Evolutionary conservation across 345 rosid species (phyloP).

Genomic region (Pugionium cornutum): DNA sequence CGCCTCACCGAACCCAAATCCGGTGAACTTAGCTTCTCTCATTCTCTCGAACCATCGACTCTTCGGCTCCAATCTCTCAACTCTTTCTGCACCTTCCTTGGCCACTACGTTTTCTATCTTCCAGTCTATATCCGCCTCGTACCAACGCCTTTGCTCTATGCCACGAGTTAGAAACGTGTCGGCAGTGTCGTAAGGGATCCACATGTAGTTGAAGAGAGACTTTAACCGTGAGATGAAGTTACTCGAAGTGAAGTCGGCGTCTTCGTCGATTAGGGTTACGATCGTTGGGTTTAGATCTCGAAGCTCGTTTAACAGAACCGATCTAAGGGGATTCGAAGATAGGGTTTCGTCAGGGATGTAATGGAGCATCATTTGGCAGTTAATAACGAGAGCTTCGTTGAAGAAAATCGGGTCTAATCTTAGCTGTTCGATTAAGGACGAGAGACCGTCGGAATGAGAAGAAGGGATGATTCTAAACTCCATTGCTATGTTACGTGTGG

Average conservation of each 20-base stretch:
- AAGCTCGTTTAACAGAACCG: constrained; percentile 58
- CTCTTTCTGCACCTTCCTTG: constrained; percentile 68
- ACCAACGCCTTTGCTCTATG: constrained; percentile 79
- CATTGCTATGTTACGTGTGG: constrained; percentile 64
- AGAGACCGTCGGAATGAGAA: constrained; percentile 63
- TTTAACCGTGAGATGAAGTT: constrained; percentile 57
- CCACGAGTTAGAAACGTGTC: constrained; percentile 73
- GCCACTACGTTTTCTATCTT: constrained; percentile 86
- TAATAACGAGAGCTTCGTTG: constrained; percentile 70
- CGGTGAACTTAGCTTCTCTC: constrained; percentile 60
- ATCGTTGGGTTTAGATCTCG: constrained; percentile 67
- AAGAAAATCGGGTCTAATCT: constrained; percentile 53
- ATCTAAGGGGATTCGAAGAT: constrained; percentile 37
- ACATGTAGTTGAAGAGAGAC: constrained; percentile 72
- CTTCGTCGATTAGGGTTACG: constrained; percentile 75
- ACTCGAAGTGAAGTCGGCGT: constrained; percentile 70
- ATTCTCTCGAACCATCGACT: constrained; percentile 73
- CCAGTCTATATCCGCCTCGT: constrained; percentile 74
- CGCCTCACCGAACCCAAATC: constrained; percentile 53
- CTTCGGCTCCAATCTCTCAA: constrained; percentile 76
- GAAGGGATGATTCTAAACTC: constrained; percentile 63
- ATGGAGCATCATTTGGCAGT: constrained; percentile 91
- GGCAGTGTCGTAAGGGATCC: constrained; percentile 89
- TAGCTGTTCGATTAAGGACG: constrained; percentile 64
- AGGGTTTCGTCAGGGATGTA: constrained; percentile 68